These are phyloP conservation scores for Fistulifera solaris DNA, from an alignment of 108 stramenopile genomes.

Conservation along the genomic window DNA sequence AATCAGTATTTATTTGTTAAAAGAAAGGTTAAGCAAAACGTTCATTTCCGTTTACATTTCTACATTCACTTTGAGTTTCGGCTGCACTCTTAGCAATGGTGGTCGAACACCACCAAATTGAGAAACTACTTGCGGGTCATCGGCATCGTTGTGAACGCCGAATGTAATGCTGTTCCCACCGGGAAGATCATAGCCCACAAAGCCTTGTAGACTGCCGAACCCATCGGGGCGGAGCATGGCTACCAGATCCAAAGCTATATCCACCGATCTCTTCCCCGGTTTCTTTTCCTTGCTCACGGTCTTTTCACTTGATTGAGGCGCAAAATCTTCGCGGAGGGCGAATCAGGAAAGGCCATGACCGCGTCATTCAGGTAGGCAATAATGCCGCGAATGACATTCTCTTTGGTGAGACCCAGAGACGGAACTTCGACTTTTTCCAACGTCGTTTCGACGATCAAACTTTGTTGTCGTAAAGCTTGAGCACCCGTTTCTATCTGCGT, in stretches of 20 bases:
- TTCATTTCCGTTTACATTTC: slow-evolving; percentile 46
- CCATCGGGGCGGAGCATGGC: slow-evolving; percentile 85
- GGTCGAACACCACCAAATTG: slow-evolving; percentile 82
- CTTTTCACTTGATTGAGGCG: slow-evolving; percentile 43
- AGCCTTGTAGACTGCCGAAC: slow-evolving; percentile 83
- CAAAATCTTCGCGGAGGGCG: slow-evolving; percentile 68
- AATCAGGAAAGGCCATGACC: slow-evolving; percentile 53
- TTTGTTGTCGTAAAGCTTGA: slow-evolving; percentile 46
- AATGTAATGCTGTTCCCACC: slow-evolving; percentile 75
- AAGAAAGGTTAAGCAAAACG: too few species aligned
- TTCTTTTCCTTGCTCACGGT: slow-evolving; percentile 59
- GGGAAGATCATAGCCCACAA: slow-evolving; percentile 62
- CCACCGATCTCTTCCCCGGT: slow-evolving; percentile 48
- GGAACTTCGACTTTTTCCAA: slow-evolving; percentile 56
- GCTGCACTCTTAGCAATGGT: slow-evolving; percentile 78
- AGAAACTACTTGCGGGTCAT: slow-evolving; percentile 74
- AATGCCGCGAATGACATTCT: slow-evolving; percentile 56
- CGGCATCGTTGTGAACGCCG: slow-evolving; percentile 85
- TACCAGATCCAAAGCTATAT: slow-evolving; percentile 65
- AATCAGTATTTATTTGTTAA: too few species aligned
- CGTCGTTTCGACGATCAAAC: slow-evolving; percentile 44
- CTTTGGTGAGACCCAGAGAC: slow-evolving; percentile 57
- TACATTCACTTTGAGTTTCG: slow-evolving; percentile 77
- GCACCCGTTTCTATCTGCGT: slow-evolving; percentile 46
- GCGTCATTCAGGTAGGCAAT: slow-evolving; percentile 51